A percentile compares a stretch with the other conserved stretches of the same genome.
phyloP scores from a whole-genome alignment of 345 rosid genomes.

The Salix suchowensis region DNA sequence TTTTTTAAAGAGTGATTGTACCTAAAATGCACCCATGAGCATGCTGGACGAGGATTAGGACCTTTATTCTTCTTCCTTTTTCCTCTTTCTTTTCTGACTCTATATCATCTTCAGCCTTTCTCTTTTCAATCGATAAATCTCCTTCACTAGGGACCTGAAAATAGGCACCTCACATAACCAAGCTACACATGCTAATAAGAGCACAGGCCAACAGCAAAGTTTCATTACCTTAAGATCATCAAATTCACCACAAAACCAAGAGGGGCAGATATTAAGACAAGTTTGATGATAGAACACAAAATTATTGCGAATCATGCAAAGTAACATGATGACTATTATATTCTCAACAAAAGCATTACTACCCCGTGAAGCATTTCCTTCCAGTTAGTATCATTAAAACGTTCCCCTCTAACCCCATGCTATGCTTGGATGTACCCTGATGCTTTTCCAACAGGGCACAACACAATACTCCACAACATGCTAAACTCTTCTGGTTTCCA shows the following conservation, averaged over 20 bases:
- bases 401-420: neutral
- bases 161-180: neutral
- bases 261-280: neutral
- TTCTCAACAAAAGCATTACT: neutral
- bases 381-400: neutral
- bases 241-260: neutral
- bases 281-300: neutral
- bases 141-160: constrained; percentile 37
- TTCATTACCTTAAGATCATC: neutral
- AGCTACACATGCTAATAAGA: neutral
- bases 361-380: neutral
- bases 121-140: constrained; percentile 9
- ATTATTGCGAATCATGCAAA: neutral
- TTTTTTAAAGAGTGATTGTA: neutral
- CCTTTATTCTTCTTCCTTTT: constrained; percentile 32
- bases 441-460: neutral
- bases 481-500: neutral
- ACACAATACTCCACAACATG: neutral
- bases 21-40: constrained; percentile 54
- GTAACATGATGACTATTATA: neutral
- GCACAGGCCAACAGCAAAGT: neutral
- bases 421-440: neutral
- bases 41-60: constrained; percentile 41
- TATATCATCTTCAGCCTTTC: constrained; percentile 24
- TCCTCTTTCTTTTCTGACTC: constrained; percentile 30